Base-by-base conservation (phyloP, 345 rosid genomes). In the Murraya paniculata region DNA sequence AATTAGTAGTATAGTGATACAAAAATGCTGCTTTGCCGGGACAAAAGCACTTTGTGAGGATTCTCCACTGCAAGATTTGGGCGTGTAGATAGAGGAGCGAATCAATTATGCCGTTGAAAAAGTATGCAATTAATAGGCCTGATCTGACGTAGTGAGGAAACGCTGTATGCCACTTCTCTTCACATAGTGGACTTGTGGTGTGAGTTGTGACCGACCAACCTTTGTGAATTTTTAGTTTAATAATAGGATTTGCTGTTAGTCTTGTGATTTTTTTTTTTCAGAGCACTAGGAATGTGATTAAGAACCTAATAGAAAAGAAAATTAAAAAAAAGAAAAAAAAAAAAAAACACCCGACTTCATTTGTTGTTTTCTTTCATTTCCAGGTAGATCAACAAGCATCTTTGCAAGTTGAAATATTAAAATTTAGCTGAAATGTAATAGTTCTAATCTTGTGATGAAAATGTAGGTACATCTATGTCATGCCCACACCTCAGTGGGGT, bases 401-500 rank as follows among this genome's bases (percentile, higher is more conserved):
- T 27, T 25, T 27, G 0, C n/a, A 27, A 14, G 21, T 64, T 68
- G 21, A 2, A 25, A 69, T 11, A 38, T 38, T 67, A 67, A 67
- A 25, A 68, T 9, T 9, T 2, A 38, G 19, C 21, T 22, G 53
- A n/a, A n/a, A 38, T n/a, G 31, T 67, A 21, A 39, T 21, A 1
- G 10, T 56, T 16, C 22, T 6, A 22, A n/a, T n/a, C 7, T 21
- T 68, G 6, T 66, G 45, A 21, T 57, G 55, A 55, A 27, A 64
- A 39, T 79, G 1, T 74, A 94, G 98, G 98, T 45, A 95, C 98
- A 21, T 95, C 98, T 0, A 95, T 95, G 98, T 95, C 98, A 0
- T 95, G 98, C 87, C 98, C 98, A 0, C 98, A 95, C 80, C 85
- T 95, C 66, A 95, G 98, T 25, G 98, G 98, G 6, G 81, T 95